Percentiles rank a stretch among this genome's conserved stretches.
Conservation (phyloP, 495 filamentous ascomycete species). For the Pyrenula aspistea region DNA sequence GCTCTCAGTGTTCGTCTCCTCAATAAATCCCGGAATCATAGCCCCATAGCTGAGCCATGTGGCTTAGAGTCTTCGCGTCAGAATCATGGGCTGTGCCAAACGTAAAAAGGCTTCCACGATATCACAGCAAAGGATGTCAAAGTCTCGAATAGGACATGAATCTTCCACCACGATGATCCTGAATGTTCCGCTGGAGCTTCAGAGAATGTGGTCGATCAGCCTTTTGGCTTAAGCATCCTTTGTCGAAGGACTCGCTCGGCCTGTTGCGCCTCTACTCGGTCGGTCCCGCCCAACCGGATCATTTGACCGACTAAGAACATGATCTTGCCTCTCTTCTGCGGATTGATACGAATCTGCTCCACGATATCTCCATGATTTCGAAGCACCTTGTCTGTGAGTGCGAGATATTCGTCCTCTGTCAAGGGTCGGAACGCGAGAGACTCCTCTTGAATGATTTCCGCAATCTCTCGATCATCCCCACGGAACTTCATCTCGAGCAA, state of each 20-base stretch:
- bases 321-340: constrained; percentile 58
- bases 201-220: too few relatives aligned
- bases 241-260: constrained; percentile 55
- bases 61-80: too few relatives aligned
- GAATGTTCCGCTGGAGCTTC: too few relatives aligned
- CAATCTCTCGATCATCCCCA: constrained; percentile 36
- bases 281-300: constrained; percentile 65
- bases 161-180: too few relatives aligned
- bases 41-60: too few relatives aligned
- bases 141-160: too few relatives aligned
- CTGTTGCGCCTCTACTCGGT: constrained; percentile 61
- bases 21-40: too few relatives aligned
- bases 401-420: constrained; percentile 33
- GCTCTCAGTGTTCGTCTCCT: too few relatives aligned
- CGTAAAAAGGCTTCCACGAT: neutral
- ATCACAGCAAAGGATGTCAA: too few relatives aligned
- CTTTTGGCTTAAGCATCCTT: constrained; percentile 30
- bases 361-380: constrained; percentile 46
- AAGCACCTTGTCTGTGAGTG: constrained; percentile 28
- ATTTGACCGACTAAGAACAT: constrained; percentile 86
- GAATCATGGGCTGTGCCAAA: too few relatives aligned
- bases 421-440: constrained; percentile 52
- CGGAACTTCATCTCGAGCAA: constrained; percentile 52
- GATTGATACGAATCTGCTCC: constrained; percentile 51
- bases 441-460: constrained; percentile 50